Evolutionary conservation across 371 early-diverging fungal genomes (phyloP), one percentile per base, ranked within the genome.

Genomic region (Mortierella sp.): DNA sequence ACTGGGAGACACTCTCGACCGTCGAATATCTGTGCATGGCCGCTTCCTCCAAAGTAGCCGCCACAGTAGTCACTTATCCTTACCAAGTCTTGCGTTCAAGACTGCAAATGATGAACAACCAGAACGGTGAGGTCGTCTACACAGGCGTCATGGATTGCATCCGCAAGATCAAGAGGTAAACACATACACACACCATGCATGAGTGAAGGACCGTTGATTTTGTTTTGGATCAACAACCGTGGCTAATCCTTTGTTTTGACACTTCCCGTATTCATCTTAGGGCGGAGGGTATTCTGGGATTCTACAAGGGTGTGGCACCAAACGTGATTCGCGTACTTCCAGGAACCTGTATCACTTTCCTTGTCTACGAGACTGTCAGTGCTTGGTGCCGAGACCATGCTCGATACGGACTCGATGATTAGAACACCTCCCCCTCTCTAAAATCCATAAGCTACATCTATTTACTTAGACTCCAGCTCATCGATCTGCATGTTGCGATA

Each of bases 291-390:
- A 50, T 93, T 9, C 46, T 81, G 18, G 98, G 97, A 3, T 97
- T 98, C 68, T 98, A 97, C 87, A 96, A 96, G 81, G 99, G 99
- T 0, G 82, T 98, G 61, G 95, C 92, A 2, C 93, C 96, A 0
- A 94, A 90, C 58, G 82, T 95, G 19, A 76, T 96, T 14, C 87
- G 97, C 18, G 97, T 98, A 1, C 81, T 98, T 34, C 99, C 99
- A 0, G 97, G 97, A 6, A 96, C 97, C 5, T 92, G 94, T 61
- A 90, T 98, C 24, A 98, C 98, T 2, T 98, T 98, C 86, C 84
- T 91, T 19, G 96, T 96, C 0, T 98, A 98, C 74, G 99, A 98
- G 81, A 92, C 89, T 41, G 73, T 93, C 42, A 82, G 83, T n/a
- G 86, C 86, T n/a, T 87, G 84, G 62, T 87, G 93, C 72, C 89